These are phyloP conservation scores for Apiotrichum akiyoshidainum DNA, from an alignment of 1,284 basidiomycete species.

Conservation along the genomic window DNA sequence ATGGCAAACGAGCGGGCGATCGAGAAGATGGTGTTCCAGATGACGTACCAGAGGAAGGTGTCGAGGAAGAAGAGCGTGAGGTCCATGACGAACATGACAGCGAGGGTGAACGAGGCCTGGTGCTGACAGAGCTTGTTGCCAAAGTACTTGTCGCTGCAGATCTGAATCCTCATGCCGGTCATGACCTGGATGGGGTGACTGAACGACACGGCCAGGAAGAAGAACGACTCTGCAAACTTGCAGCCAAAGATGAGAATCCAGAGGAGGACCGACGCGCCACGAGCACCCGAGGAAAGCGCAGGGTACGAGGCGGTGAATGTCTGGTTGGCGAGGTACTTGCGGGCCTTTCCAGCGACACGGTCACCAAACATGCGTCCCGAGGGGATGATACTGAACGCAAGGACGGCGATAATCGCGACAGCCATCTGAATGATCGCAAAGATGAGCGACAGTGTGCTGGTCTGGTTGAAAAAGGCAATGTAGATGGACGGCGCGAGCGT, in stretches of 20 bases:
- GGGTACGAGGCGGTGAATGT: slow-evolving; percentile 95
- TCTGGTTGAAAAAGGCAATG: slow-evolving; percentile 72
- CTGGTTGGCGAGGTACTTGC: slow-evolving; percentile 92
- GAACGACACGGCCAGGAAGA: slow-evolving; percentile 92
- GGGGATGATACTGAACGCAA: slow-evolving; percentile 80
- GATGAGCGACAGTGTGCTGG: slow-evolving; percentile 65
- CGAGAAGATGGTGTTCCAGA: slow-evolving; percentile 93
- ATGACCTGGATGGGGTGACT: slow-evolving; percentile 82
- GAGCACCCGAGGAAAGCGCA: slow-evolving; percentile 58
- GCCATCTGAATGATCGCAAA: slow-evolving; percentile 89
- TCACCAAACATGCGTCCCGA: slow-evolving; percentile 89
- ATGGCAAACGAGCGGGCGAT: slow-evolving; percentile 84
- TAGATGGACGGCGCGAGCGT: slow-evolving; percentile 89
- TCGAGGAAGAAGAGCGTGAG: slow-evolving; percentile 91
- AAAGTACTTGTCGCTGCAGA: slow-evolving; percentile 77
- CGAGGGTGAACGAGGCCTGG: slow-evolving; percentile 84
- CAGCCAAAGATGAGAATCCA: slow-evolving; percentile 90
- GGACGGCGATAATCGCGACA: slow-evolving; percentile 74
- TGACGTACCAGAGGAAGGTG: slow-evolving; percentile 90
- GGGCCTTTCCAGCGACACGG: slow-evolving; percentile 82
- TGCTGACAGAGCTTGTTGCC: slow-evolving; percentile 75
- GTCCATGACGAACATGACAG: slow-evolving; percentile 97
- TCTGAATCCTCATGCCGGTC: slow-evolving; percentile 88
- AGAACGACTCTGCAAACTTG: slow-evolving; percentile 92
- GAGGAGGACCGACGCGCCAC: slow-evolving; percentile 69